These are phyloP conservation scores for Elaeis oleifera DNA, from an alignment of 202 grass and related monocot species.

Conservation along the genomic window DNA sequence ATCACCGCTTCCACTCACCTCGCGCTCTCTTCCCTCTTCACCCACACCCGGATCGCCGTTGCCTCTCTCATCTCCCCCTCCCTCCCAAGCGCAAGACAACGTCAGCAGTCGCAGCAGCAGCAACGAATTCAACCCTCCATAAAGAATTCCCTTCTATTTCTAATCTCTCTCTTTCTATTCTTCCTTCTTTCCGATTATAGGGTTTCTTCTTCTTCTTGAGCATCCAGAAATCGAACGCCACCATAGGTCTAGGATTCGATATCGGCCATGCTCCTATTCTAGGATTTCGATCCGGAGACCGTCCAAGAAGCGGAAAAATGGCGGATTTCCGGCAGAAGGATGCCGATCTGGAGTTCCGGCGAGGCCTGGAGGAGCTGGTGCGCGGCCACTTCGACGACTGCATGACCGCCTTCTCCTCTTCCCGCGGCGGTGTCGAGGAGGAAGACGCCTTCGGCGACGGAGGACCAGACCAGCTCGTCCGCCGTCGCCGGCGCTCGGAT, in stretches of 20 bases:
- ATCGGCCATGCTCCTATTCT: neutral
- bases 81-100: too few relatives aligned
- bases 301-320: slow-evolving; percentile 19
- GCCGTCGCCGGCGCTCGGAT: slow-evolving; percentile 14
- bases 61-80: neutral
- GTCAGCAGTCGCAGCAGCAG: too few relatives aligned
- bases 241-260: neutral
- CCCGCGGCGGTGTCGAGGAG: slow-evolving; percentile 7
- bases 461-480: slow-evolving; percentile 16
- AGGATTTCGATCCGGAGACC: slow-evolving; percentile 24
- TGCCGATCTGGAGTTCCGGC: slow-evolving; percentile 73
- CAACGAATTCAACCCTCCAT: neutral
- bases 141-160: neutral
- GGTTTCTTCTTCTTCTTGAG: too few relatives aligned
- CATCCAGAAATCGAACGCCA: neutral
- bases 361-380: slow-evolving; percentile 92
- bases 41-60: too few relatives aligned
- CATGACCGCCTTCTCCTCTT: slow-evolving; percentile 40
- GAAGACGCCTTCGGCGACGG: slow-evolving; percentile 10
- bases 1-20: too few relatives aligned
- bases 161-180: neutral
- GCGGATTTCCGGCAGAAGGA: slow-evolving; percentile 52
- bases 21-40: too few relatives aligned
- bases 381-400: slow-evolving; percentile 79
- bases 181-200: neutral